These are phyloP conservation scores for Gossypium trilobum DNA, from an alignment of 441 rosid species.

Conservation along the genomic window DNA sequence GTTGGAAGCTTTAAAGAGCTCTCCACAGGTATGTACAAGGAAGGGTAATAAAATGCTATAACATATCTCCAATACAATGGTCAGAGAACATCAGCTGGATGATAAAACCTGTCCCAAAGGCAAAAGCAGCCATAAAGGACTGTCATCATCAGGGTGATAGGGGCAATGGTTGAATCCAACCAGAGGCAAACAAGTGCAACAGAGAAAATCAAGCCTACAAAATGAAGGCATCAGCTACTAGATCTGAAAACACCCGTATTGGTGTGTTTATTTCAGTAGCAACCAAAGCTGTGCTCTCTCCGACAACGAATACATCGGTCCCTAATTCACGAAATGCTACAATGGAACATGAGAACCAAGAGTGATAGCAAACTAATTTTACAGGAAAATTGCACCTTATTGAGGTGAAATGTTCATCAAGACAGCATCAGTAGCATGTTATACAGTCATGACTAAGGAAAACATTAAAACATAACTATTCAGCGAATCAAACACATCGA, in stretches of 20 bases:
- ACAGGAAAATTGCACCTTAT: not conserved
- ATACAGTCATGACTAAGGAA: not conserved
- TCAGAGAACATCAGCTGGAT: not conserved
- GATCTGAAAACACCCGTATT: not conserved
- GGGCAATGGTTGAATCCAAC: not conserved
- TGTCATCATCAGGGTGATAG: not conserved
- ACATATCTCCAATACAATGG: not conserved
- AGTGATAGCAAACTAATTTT: not conserved
- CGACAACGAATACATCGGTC: not conserved
- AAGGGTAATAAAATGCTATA: not conserved
- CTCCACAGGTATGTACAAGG: not conserved
- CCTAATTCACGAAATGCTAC: not conserved
- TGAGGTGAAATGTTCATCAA: not conserved
- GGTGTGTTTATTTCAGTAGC: not conserved
- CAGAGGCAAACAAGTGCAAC: not conserved
- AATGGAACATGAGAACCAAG: not conserved
- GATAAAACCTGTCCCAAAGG: not conserved
- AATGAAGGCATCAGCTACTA: not conserved
- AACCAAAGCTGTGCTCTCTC: not conserved
- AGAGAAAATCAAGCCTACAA: not conserved
- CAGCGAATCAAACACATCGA: not conserved
- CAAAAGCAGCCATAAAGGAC: not conserved
- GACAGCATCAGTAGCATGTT: slow-evolving; percentile 6
- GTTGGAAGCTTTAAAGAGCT: too few relatives aligned
- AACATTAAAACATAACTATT: not conserved